A percentile compares a stretch with the other conserved stretches of the same genome.
These are phyloP conservation scores for Clitopilus passeckerianus DNA, from an alignment of 768 basidiomycete species.

Conservation along the genomic window DNA sequence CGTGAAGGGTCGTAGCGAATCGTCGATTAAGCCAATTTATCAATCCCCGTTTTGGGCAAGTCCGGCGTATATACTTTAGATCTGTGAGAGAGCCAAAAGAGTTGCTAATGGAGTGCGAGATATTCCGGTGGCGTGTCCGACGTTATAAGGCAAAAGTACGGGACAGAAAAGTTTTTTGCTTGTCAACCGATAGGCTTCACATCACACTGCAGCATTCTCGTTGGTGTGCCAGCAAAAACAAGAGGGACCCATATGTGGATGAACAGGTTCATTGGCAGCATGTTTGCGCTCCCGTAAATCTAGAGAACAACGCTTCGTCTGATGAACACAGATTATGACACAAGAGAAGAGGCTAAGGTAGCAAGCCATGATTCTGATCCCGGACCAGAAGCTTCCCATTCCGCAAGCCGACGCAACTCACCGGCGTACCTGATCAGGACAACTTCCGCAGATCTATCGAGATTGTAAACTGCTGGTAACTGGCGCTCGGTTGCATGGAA, in stretches of 20 bases:
- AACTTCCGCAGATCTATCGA: neutral
- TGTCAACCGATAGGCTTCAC: neutral
- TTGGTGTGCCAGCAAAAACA: neutral
- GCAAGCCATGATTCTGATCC: neutral
- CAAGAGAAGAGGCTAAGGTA: no score
- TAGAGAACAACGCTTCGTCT: no score
- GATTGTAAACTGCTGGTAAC: neutral
- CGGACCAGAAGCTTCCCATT: neutral
- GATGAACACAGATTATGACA: no score
- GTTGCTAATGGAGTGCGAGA: neutral
- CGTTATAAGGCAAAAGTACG: neutral
- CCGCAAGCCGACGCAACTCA: neutral
- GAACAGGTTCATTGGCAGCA: no score
- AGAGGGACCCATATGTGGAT: neutral
- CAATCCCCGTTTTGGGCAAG: neutral
- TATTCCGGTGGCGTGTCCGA: neutral
- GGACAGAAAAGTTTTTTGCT: neutral
- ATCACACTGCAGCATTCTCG: neutral
- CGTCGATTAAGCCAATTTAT: neutral
- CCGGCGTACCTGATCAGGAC: neutral
- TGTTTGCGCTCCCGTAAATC: no score
- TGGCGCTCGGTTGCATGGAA: neutral
- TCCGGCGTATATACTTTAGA: neutral
- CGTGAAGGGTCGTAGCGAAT: slow-evolving; percentile 1
- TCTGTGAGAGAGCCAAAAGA: neutral